These are phyloP conservation scores for Pseudogymnoascus sp. DNA, from an alignment of 2,329 filamentous ascomycete genomes.

Conservation along the genomic window DNA sequence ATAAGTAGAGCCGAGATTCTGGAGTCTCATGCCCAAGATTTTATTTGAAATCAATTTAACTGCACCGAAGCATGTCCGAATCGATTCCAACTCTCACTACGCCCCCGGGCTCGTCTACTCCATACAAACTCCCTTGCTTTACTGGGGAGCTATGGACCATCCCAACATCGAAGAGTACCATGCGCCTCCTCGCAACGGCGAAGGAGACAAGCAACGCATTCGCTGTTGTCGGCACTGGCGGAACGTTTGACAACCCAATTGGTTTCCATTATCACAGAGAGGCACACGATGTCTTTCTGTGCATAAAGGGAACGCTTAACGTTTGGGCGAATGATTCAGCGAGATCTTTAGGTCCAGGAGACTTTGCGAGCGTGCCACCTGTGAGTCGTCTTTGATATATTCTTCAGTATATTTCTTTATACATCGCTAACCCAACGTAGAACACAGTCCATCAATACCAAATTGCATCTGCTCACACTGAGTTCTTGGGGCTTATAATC, in stretches of 20 bases:
- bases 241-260: conserved; percentile 21
- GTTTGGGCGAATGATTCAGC: conserved; percentile 50
- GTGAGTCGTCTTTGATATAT: conserved; percentile 28
- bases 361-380: conserved; percentile 50
- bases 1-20: background rate
- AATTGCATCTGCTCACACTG: conserved; percentile 44
- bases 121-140: conserved; percentile 19
- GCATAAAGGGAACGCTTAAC: conserved; percentile 45
- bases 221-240: conserved; percentile 21
- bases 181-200: conserved; percentile 22
- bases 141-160: conserved; percentile 23
- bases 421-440: conserved; percentile 22
- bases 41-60: background rate
- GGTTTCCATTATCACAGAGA: conserved; percentile 50
- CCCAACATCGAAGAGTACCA: conserved; percentile 20
- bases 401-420: conserved; percentile 6
- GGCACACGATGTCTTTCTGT: conserved; percentile 49
- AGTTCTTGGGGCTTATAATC: conserved; percentile 44
- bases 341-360: conserved; percentile 43
- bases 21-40: background rate
- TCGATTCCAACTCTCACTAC: background rate
- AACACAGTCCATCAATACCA: conserved; percentile 47
- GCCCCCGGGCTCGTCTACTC: background rate
- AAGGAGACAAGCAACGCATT: conserved; percentile 25
- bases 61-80: background rate